Percentiles rank a stretch among this genome's conserved stretches.
These are phyloP conservation scores for Neurospora hispaniola DNA, from an alignment of 495 filamentous ascomycete species.

Conservation along the genomic window DNA sequence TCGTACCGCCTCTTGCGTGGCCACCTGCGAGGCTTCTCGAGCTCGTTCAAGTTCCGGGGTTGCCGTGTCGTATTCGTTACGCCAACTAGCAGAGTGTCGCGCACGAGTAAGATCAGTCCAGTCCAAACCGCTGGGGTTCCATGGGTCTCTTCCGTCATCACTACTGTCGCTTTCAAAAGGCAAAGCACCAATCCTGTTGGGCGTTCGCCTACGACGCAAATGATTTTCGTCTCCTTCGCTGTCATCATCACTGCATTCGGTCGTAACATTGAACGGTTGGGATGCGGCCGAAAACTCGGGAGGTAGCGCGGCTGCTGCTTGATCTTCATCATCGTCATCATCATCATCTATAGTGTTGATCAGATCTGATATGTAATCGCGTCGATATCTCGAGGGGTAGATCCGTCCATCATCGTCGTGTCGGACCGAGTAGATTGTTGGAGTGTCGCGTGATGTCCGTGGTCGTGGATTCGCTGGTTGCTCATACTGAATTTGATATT, in stretches of 20 bases:
- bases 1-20: conserved; percentile 44
- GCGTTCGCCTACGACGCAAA: conserved; percentile 18
- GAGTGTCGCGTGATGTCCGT: conserved; percentile 14
- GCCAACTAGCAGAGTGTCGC: background rate
- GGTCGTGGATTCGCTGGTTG: conserved; percentile 13
- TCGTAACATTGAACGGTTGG: conserved; percentile 36
- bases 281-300: conserved; percentile 35
- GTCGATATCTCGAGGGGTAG: conserved; percentile 27
- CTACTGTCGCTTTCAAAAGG: conserved; percentile 38
- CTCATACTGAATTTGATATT: conserved; percentile 64
- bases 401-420: conserved; percentile 35
- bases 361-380: conserved; percentile 19
- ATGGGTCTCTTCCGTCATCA: conserved; percentile 23
- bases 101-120: conserved; percentile 5
- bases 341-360: conserved; percentile 23
- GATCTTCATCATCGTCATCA: conserved; percentile 42
- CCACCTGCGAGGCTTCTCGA: conserved; percentile 41
- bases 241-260: conserved; percentile 44
- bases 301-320: conserved; percentile 39
- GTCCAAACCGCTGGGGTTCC: conserved; percentile 1
- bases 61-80: conserved; percentile 5
- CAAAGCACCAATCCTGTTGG: conserved; percentile 39
- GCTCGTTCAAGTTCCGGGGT: conserved; percentile 36
- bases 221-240: conserved; percentile 24
- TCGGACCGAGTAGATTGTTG: conserved; percentile 33